These are phyloP conservation scores for Penicillium bialowiezense DNA, from an alignment of 495 filamentous ascomycete genomes.

Conservation along the genomic window DNA sequence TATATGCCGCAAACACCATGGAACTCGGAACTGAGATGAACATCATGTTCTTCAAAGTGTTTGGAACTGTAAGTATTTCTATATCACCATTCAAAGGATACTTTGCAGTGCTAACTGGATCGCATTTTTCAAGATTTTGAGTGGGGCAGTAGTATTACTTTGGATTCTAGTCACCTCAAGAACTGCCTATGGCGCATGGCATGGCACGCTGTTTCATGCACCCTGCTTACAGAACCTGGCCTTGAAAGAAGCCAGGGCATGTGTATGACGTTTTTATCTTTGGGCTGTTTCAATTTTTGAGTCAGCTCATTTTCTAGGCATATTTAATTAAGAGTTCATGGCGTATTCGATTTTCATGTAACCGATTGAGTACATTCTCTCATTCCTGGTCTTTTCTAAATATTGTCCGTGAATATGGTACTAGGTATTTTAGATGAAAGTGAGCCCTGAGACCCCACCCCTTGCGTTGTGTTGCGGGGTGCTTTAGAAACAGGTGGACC, in stretches of 20 bases:
- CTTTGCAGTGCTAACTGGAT: background rate
- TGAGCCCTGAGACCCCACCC: no score
- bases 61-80: conserved; percentile 37
- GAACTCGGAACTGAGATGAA: conserved; percentile 43
- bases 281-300: no score
- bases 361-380: no score
- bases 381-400: no score
- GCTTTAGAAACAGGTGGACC: no score
- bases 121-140: conserved; percentile 32
- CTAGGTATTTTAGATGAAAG: no score
- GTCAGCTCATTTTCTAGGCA: no score
- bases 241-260: conserved; percentile 16
- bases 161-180: conserved; percentile 41
- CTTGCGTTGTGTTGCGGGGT: no score
- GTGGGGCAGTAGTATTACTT: conserved; percentile 35
- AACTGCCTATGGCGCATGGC: conserved; percentile 37
- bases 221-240: conserved; percentile 46
- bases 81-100: background rate
- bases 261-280: no score
- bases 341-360: no score
- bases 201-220: conserved; percentile 43
- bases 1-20: conserved; percentile 49
- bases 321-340: no score
- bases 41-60: conserved; percentile 48
- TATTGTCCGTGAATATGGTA: no score